A percentile compares a stretch with the other conserved stretches of the same genome.
Evolutionary conservation across 2,329 filamentous ascomycete species (phyloP).

Genomic region (Aspergillus pseudonomiae): DNA sequence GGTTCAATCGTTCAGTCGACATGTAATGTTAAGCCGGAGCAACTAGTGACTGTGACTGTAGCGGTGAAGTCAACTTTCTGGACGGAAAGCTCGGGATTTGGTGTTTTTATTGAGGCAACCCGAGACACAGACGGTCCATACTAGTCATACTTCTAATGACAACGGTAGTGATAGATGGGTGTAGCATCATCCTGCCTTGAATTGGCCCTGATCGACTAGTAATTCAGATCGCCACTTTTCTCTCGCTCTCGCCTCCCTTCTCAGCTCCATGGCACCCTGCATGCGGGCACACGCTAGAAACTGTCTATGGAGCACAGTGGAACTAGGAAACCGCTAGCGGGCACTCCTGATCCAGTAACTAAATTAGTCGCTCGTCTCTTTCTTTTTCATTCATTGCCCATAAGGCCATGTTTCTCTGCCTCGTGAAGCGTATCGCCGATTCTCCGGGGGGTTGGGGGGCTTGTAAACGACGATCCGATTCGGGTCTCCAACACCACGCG

Average conservation of each 20-base stretch:
- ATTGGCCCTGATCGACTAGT: neutral
- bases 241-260: neutral
- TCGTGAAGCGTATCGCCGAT: neutral
- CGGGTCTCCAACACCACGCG: neutral
- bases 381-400: neutral
- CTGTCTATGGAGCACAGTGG: slow-evolving; percentile 1
- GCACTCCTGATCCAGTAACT: slow-evolving; percentile 1
- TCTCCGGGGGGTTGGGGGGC: neutral
- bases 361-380: neutral
- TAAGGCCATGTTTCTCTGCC: neutral
- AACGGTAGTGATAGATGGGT: neutral
- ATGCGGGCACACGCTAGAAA: slow-evolving; percentile 4
- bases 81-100: neutral
- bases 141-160: neutral
- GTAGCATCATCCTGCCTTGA: slow-evolving; percentile 3
- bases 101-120: neutral
- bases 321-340: slow-evolving; percentile 2
- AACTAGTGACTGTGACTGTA: neutral
- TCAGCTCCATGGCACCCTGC: slow-evolving; percentile 1
- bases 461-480: slow-evolving; percentile 1
- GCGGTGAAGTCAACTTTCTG: neutral
- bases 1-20: slow-evolving; percentile 1
- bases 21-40: neutral
- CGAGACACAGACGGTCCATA: neutral
- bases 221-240: slow-evolving; percentile 3